Evolutionary conservation across 495 filamentous ascomycete genomes (phyloP).

Genomic region (Achaetomiella virescens): DNA sequence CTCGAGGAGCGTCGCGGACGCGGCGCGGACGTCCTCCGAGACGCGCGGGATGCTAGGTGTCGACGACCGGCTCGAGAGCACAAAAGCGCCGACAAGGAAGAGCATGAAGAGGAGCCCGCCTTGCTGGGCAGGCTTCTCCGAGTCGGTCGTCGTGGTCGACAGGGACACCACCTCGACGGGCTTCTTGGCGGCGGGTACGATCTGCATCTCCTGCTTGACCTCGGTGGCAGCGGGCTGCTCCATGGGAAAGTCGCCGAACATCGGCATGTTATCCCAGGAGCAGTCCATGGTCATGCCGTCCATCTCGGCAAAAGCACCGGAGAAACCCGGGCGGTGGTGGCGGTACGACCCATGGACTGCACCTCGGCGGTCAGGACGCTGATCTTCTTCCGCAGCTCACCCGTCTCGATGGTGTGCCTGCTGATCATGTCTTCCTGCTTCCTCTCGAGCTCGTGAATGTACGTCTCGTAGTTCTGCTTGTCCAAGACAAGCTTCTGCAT

Average conservation of each 20-base stretch:
- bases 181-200: constrained; percentile 50
- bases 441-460: constrained; percentile 67
- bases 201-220: constrained; percentile 49
- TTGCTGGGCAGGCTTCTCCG: constrained; percentile 57
- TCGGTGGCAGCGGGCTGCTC: constrained; percentile 36
- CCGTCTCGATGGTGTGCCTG: constrained; percentile 85
- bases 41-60: constrained; percentile 71
- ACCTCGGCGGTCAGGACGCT: constrained; percentile 79
- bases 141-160: constrained; percentile 35
- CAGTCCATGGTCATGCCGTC: constrained; percentile 75
- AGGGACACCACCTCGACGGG: constrained; percentile 39
- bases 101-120: constrained; percentile 71
- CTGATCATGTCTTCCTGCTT: constrained; percentile 91
- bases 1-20: constrained; percentile 83
- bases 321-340: constrained; percentile 55
- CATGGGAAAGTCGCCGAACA: constrained; percentile 57
- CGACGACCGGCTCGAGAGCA: constrained; percentile 73
- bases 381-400: constrained; percentile 93
- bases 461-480: constrained; percentile 65
- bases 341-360: constrained; percentile 66
- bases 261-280: constrained; percentile 74
- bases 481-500: constrained; percentile 60
- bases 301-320: constrained; percentile 70
- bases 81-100: constrained; percentile 92
- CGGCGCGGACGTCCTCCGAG: constrained; percentile 87